Evolutionary conservation across 2,329 filamentous ascomycete species (phyloP).

Genomic region (Colletotrichum karsti): DNA sequence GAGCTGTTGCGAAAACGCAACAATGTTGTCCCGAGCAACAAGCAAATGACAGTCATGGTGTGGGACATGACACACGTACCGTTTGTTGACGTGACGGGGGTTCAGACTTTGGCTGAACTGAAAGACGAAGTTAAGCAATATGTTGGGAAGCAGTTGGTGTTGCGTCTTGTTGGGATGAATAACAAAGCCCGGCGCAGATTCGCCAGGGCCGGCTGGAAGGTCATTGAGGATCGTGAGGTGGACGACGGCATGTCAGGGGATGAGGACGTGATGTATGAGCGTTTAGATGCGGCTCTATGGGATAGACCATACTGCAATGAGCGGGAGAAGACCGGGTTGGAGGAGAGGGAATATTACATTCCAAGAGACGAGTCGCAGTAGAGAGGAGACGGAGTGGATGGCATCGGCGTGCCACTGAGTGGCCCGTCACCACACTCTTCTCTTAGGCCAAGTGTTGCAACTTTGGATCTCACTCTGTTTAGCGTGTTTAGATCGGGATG

Average conservation of each 20-base stretch:
- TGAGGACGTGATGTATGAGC: constrained; percentile 29
- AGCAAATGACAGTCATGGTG: constrained; percentile 56
- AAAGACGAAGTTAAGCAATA: constrained; percentile 57
- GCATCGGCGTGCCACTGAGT: no score
- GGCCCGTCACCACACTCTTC: neutral
- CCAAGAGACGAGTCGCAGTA: neutral
- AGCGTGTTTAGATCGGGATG: neutral
- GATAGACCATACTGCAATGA: neutral
- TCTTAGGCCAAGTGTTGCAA: neutral
- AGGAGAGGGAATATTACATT: neutral
- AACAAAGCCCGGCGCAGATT: constrained; percentile 49
- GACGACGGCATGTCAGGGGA: constrained; percentile 32
- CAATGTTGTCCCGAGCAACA: constrained; percentile 41
- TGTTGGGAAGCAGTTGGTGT: constrained; percentile 52
- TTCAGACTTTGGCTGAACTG: constrained; percentile 57
- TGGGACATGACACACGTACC: constrained; percentile 61
- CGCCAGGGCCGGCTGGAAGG: constrained; percentile 45
- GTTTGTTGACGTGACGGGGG: constrained; percentile 62
- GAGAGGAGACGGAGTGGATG: no score
- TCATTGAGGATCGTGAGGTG: constrained; percentile 35
- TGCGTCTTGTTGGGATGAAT: constrained; percentile 58
- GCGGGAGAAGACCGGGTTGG: neutral
- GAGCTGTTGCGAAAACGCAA: constrained; percentile 50
- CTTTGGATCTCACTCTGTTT: neutral
- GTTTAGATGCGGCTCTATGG: neutral